Evolutionary conservation across 352 stramenopile species (phyloP).

Genomic region (Pythium periplocum): DNA sequence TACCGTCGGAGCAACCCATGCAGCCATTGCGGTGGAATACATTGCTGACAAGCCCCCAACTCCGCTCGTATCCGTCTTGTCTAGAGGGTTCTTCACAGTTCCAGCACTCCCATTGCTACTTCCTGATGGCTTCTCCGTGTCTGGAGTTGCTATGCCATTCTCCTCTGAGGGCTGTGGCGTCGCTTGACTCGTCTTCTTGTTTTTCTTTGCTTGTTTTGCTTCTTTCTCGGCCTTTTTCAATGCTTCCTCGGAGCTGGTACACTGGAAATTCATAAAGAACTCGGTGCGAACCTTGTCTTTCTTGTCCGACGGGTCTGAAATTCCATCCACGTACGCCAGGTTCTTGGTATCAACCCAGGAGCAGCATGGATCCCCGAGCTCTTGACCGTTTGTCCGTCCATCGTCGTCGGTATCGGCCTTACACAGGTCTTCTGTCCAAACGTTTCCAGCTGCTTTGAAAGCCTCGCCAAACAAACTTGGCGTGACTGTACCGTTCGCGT

Average conservation of each 20-base stretch:
- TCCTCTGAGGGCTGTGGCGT: background rate
- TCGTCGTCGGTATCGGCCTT: slow-evolving; percentile 37
- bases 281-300: slow-evolving; percentile 10
- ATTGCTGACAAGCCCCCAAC: no score
- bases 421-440: slow-evolving; percentile 32
- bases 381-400: slow-evolving; percentile 56
- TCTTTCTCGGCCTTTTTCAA: slow-evolving; percentile 4
- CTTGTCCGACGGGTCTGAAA: slow-evolving; percentile 18
- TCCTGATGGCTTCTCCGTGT: no score
- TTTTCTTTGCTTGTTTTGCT: slow-evolving; percentile 2
- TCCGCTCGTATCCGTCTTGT: no score
- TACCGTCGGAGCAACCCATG: no score
- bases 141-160: no score
- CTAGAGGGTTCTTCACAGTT: no score
- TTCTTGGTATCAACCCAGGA: slow-evolving; percentile 24
- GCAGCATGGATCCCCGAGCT: slow-evolving; percentile 63
- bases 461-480: slow-evolving; percentile 20
- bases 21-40: no score
- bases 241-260: slow-evolving; percentile 20
- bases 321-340: slow-evolving; percentile 10
- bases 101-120: no score
- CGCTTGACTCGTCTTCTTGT: slow-evolving; percentile 6
- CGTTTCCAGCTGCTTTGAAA: slow-evolving; percentile 7
- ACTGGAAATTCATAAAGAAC: slow-evolving; percentile 17
- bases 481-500: slow-evolving; percentile 10